Evolutionary conservation across 106 monocot genomes (phyloP), one percentile per base, ranked within the genome.

Genomic region (Xerophyta viscosa): DNA sequence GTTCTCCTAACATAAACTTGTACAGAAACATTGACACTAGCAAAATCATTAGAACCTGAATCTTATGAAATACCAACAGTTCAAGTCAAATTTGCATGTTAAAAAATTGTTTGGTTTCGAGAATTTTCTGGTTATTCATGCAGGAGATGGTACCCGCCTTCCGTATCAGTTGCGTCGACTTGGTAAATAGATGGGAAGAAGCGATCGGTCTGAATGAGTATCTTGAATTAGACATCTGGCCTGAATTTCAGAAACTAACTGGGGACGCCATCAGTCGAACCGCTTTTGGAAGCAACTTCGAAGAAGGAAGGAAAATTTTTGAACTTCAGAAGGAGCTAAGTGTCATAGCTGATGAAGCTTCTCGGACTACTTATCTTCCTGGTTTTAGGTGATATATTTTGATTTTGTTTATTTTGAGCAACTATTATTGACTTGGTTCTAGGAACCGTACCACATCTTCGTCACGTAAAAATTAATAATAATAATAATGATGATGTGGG

Each of bases 201-300:
- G 19, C 68, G 20, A 20, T 48, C 1, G 37, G 30, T 8, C 31
- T 1, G 1, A 42, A 57, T 20, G 67, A 67, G 43, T 48, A 41
- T 0, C 71, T 52, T 45, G 81, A 87, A 27, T 11, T 87, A 29
- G 77, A 81, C 71, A 43, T 81, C n/a, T 87, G 81, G 81, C 63
- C 71, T n/a, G 81, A 86, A 14, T 46, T 77, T 11, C 69, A 74
- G 57, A 81, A 57, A 28, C 37, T 86, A 8, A 74, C 73, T 8
- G 70, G 60, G 44, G 81, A 86, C 67, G 70, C 67, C 45, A 86
- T 86, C 31, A 81, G 81, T 15, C 58, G 74, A 18, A 57, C 76
- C 1, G 79, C 88, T 18, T 88, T 88, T 56, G 79, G 87, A 15
- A 82, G 78, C 52, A 83, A 60, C 55, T 88, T 62, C 57, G 56